Conservation (phyloP, 177 flowering plant genomes). For the Vitis hybrid region DNA sequence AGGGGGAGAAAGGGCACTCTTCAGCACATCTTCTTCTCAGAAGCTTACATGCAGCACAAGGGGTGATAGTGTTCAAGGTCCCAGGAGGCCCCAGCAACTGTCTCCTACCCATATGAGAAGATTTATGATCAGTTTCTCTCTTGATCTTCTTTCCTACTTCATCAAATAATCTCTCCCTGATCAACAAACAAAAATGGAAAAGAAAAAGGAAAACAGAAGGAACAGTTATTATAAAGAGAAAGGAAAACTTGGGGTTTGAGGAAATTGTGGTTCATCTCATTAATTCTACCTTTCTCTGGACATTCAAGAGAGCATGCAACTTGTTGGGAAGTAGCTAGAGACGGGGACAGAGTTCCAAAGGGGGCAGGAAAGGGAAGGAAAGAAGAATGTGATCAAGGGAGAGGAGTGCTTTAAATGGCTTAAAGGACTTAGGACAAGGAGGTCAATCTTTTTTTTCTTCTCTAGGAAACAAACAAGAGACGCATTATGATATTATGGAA, state of each 20-base stretch:
- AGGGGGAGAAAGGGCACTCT: slow-evolving; percentile 17
- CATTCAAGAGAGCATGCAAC: slow-evolving; percentile 1
- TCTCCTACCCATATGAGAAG: slow-evolving; percentile 20
- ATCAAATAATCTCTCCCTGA: background rate
- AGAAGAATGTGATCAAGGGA: background rate
- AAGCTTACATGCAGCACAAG: slow-evolving; percentile 29
- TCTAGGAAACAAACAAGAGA: background rate
- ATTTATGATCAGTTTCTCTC: slow-evolving; percentile 16
- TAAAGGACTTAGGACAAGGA: slow-evolving; percentile 30
- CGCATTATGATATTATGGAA: too few species aligned
- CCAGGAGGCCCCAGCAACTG: slow-evolving; percentile 19
- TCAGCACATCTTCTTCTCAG: slow-evolving; percentile 27
- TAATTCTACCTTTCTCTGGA: slow-evolving; percentile 9
- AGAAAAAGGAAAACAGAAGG: too few species aligned
- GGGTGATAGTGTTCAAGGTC: slow-evolving; percentile 19
- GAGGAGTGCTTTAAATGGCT: slow-evolving; percentile 49
- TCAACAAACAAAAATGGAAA: too few species aligned
- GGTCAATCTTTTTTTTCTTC: slow-evolving; percentile 2
- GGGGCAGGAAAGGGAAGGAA: background rate
- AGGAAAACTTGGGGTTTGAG: background rate
- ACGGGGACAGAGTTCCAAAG: background rate
- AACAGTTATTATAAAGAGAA: background rate
- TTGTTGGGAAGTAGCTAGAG: background rate
- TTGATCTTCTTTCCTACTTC: slow-evolving; percentile 20
- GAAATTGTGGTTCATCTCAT: too few species aligned